Conservation (phyloP, 176 grass and related monocot genomes). For the Oryza longistaminata region DNA sequence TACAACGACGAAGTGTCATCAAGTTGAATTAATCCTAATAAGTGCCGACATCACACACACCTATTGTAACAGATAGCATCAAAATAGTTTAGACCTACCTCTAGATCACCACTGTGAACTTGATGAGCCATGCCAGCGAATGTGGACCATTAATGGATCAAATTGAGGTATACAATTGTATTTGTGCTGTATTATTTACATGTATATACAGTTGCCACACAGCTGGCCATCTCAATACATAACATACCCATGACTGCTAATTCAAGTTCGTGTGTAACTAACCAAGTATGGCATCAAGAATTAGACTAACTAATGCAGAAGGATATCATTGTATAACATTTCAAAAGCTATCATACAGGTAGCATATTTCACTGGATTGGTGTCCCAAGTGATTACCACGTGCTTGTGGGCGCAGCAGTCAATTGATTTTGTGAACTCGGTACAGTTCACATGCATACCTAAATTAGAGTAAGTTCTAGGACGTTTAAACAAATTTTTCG, state of each 20-base stretch:
- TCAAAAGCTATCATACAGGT: not conserved
- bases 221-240: not conserved
- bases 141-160: not conserved
- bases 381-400: not conserved
- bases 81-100: too few relatives aligned
- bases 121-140: not conserved
- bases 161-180: not conserved
- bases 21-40: too few relatives aligned
- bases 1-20: too few relatives aligned
- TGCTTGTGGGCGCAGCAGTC: not conserved
- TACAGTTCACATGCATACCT: conserved; percentile 11
- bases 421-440: not conserved
- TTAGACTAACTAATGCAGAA: not conserved
- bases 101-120: not conserved
- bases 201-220: not conserved
- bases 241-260: not conserved
- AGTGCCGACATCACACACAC: too few relatives aligned
- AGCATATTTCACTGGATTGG: conserved; percentile 18
- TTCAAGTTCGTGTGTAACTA: conserved; percentile 1
- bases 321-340: conserved; percentile 40
- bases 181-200: not conserved
- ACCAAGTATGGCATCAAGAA: conserved; percentile 7
- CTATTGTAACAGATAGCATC: too few relatives aligned
- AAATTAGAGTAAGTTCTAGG: not conserved
- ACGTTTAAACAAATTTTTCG: not conserved